Evolutionary conservation across 306 rosid species (phyloP).

Genomic region (Dalbergia oliveri): DNA sequence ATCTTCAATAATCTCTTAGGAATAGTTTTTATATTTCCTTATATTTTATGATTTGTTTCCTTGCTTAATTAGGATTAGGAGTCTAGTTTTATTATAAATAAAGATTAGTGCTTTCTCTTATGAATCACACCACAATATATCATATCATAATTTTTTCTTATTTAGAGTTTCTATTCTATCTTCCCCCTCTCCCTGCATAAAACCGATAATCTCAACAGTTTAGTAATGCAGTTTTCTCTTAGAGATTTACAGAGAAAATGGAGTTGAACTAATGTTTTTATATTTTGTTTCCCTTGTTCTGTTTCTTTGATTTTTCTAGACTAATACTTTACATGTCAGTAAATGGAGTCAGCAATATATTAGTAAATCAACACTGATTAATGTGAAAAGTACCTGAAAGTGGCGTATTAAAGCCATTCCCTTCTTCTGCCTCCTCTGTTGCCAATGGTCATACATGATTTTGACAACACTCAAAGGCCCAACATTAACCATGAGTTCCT

Average conservation of each 20-base stretch:
- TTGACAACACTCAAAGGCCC: conserved; percentile 58
- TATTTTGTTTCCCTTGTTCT: not conserved
- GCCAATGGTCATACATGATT: conserved; percentile 82
- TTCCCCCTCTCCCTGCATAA: no score
- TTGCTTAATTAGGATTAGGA: no score
- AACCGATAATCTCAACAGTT: no score
- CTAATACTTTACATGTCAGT: not conserved
- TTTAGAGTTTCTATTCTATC: no score
- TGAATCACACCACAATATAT: no score
- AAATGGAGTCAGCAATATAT: conserved; percentile 11
- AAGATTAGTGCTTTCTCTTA: no score
- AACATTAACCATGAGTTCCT: conserved; percentile 64
- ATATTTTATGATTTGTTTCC: no score
- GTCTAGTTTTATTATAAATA: no score
- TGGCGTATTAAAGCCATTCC: conserved; percentile 92
- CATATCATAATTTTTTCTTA: no score
- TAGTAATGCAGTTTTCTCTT: no score
- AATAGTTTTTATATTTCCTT: no score
- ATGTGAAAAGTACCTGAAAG: conserved; percentile 76
- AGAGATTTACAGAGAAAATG: not conserved
- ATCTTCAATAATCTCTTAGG: no score
- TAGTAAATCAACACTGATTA: conserved; percentile 12
- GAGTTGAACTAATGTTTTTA: not conserved
- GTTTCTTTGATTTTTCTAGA: not conserved
- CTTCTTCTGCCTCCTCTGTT: conserved; percentile 69